Evolutionary conservation across 2,329 filamentous ascomycete species (phyloP).

Genomic region (Rugonectria rugulosa): DNA sequence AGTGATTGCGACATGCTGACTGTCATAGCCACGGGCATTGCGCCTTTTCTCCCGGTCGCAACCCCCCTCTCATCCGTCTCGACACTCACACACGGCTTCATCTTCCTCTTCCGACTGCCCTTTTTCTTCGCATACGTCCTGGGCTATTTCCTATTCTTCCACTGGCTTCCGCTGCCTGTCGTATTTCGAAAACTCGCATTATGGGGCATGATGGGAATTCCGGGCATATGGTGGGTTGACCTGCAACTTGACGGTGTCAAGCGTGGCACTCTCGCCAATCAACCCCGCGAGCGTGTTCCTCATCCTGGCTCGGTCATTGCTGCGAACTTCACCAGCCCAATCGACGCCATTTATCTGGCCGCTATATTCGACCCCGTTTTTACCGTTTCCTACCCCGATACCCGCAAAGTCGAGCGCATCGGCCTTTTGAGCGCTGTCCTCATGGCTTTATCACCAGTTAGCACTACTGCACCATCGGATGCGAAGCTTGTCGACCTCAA

Average conservation of each 20-base stretch:
- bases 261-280: constrained; percentile 83
- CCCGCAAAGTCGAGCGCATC: constrained; percentile 76
- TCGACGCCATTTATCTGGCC: constrained; percentile 93
- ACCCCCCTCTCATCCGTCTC: constrained; percentile 69
- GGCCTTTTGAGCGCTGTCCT: constrained; percentile 78
- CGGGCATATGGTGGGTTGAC: constrained; percentile 98
- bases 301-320: constrained; percentile 84
- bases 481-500: constrained; percentile 66
- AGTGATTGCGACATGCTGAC: constrained; percentile 18
- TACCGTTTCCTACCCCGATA: constrained; percentile 81
- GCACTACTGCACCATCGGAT: constrained; percentile 52
- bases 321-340: constrained; percentile 88
- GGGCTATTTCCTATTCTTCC: constrained; percentile 81
- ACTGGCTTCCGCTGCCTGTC: constrained; percentile 75
- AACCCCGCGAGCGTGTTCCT: constrained; percentile 77
- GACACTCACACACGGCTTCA: constrained; percentile 69
- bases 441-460: constrained; percentile 72
- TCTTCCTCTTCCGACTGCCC: constrained; percentile 84
- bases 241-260: constrained; percentile 97
- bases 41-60: constrained; percentile 88
- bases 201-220: constrained; percentile 87
- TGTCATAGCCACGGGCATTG: constrained; percentile 86
- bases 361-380: constrained; percentile 97
- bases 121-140: constrained; percentile 73
- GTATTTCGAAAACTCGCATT: constrained; percentile 80